Base-by-base conservation (phyloP, 1,284 basidiomycete genomes). In the Tilletia horrida region DNA sequence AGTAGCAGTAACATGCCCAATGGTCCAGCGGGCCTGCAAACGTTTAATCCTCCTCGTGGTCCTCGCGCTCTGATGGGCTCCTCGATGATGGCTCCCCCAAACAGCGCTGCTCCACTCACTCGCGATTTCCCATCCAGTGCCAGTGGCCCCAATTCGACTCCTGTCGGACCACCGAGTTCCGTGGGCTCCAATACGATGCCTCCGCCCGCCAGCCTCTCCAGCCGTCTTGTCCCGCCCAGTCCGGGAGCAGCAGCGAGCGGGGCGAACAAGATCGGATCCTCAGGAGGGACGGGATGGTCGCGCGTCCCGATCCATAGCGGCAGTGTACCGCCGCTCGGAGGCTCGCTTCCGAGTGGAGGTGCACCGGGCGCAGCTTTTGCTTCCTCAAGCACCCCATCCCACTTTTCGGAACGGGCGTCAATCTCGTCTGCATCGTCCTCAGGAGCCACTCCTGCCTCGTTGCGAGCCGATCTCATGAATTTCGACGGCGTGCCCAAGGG, bases 401-500 rank as follows among this genome's bases (percentile, higher is more conserved):
- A 27, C 40, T 21, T 45, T 21, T 23, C 40, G 8, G 61, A 43
- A 21, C 42, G 61, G 11, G n/a, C 27, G 7, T 16, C 40, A 1
- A 18, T 23, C 11, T 27, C 61, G 7, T 62, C 61, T 40, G 35
- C 35, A 11, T 40, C 35, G 6, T 40, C 35, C 6, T 40, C 35
- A 6, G 35, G 35, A 11, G 35, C 35, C 18, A 45, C 43, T 9
- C 61, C 61, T 25, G 61, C 29, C 31, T 40, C 55, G 27, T 11
- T 35, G 8, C 27, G 55, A 35, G 55, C 55, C 3, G 55, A 59
- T 14, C 67, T 70, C 0, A 66, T 69, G 47, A 67, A 72, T 44
- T 74, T 68, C 66, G 73, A 72, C 23, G 73, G 71, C 3, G 69
- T 76, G 21, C 74, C 74, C 40, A 74, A 73, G 25, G 74, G 73